Conservation (phyloP, 148 eudicot genomes). For the Rhododendron mucronatum region DNA sequence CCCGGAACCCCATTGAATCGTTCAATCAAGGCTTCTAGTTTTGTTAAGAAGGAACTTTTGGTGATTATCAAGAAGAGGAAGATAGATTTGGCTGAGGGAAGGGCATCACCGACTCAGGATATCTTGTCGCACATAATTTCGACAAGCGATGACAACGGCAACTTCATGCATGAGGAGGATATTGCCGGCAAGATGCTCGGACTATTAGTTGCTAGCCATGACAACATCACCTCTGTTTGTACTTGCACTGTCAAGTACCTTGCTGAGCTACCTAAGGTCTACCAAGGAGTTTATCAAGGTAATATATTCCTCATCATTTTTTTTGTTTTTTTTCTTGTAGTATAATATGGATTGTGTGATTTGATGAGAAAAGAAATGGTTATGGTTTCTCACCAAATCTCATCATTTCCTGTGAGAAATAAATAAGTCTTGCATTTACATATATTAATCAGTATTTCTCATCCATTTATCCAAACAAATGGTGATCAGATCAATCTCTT, state of each 20-base stretch:
- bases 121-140: background rate
- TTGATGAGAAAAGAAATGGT: too few relatives aligned
- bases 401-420: too few relatives aligned
- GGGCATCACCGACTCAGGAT: conserved; percentile 8
- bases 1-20: conserved; percentile 35
- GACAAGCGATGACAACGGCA: background rate
- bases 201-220: background rate
- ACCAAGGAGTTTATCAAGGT: background rate
- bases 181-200: background rate
- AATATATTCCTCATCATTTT: background rate
- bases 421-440: too few relatives aligned
- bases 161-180: background rate
- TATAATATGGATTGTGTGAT: too few relatives aligned
- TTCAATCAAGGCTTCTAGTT: conserved; percentile 29
- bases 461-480: too few relatives aligned
- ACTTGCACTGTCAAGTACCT: background rate
- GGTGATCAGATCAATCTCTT: too few relatives aligned
- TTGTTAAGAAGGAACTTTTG: conserved; percentile 22
- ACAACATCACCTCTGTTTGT: background rate
- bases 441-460: too few relatives aligned
- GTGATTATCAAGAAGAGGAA: background rate
- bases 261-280: background rate
- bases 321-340: too few relatives aligned
- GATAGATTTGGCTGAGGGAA: conserved; percentile 17
- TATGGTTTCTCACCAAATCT: too few relatives aligned